phyloP scores from a whole-genome alignment of 345 rosid species.

The Eutrema japonicum region DNA sequence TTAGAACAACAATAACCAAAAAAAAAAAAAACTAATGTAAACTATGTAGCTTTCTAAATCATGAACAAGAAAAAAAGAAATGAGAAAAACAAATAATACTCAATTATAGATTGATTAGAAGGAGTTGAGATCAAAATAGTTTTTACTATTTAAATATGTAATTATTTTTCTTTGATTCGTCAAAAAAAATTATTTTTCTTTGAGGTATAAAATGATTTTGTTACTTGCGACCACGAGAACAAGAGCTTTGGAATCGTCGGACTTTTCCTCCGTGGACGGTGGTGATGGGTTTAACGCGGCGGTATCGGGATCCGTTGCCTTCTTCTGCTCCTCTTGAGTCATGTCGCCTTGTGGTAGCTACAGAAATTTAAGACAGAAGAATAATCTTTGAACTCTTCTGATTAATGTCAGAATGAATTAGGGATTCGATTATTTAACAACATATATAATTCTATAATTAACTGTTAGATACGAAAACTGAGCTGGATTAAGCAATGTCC shows the following conservation, averaged over 20 bases:
- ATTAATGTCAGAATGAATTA: constrained; percentile 15
- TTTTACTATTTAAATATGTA: background rate
- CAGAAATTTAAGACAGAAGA: background rate
- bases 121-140: background rate
- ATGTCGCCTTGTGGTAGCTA: constrained; percentile 10
- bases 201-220: background rate
- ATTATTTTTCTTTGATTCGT: background rate
- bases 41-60: constrained; percentile 3
- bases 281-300: constrained; percentile 6
- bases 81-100: background rate
- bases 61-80: background rate
- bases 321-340: constrained; percentile 41
- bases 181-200: too few relatives aligned
- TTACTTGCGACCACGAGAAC: constrained; percentile 41
- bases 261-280: constrained; percentile 31
- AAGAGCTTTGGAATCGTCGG: constrained; percentile 41
- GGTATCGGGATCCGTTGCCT: constrained; percentile 6
- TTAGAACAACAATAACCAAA: background rate
- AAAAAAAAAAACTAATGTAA: background rate
- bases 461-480: constrained; percentile 30
- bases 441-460: background rate
- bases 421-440: constrained; percentile 21
- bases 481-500: constrained; percentile 41
- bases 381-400: background rate
- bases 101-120: background rate